Conservation (phyloP, 2,329 filamentous ascomycete species). For the Beauveria medogensis region DNA sequence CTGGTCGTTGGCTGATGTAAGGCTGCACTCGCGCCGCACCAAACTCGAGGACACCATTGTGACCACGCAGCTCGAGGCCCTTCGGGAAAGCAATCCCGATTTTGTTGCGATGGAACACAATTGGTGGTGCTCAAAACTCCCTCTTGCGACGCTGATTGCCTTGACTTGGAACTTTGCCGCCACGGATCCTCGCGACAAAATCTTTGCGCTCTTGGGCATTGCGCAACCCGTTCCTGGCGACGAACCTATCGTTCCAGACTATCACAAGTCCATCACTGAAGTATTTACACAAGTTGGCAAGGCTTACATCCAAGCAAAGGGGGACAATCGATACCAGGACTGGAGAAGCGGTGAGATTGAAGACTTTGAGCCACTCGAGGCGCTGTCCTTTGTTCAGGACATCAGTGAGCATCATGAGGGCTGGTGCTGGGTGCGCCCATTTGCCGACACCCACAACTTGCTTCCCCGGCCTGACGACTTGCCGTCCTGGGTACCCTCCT, state of each 20-base stretch:
- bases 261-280: slow-evolving; percentile 2
- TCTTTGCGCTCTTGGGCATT: slow-evolving; percentile 15
- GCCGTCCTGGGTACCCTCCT: slow-evolving; percentile 12
- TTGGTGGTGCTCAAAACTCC: not conserved
- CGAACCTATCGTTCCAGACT: slow-evolving; percentile 9
- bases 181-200: slow-evolving; percentile 15
- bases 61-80: not conserved
- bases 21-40: slow-evolving; percentile 4
- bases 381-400: slow-evolving; percentile 2
- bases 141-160: slow-evolving; percentile 4
- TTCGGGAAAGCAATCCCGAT: not conserved
- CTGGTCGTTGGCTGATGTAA: slow-evolving; percentile 4
- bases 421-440: slow-evolving; percentile 7
- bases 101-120: not conserved
- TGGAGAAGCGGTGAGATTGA: slow-evolving; percentile 9
- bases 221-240: not conserved
- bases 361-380: slow-evolving; percentile 1
- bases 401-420: not conserved
- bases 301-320: slow-evolving; percentile 6
- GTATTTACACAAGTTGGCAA: slow-evolving; percentile 7
- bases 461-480: not conserved
- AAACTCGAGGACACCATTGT: slow-evolving; percentile 5
- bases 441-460: slow-evolving; percentile 4
- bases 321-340: slow-evolving; percentile 9
- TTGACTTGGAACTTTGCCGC: slow-evolving; percentile 14